Evolutionary conservation across 805 yeast species (phyloP).

Genomic region (Hanseniaspora lachancei): DNA sequence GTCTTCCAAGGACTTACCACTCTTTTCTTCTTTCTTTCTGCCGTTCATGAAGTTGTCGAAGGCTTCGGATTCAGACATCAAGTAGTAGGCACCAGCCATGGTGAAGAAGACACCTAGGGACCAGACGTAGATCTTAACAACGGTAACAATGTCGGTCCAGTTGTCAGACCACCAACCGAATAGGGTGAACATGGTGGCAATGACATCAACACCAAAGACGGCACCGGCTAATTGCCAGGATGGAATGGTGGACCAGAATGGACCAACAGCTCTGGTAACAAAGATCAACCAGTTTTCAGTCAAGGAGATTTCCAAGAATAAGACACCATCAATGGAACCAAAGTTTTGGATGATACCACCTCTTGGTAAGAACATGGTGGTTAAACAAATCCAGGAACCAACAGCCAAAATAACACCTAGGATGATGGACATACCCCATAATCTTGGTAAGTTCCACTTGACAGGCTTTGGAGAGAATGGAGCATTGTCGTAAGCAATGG

Average conservation of each 20-base stretch:
- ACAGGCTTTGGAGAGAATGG: constrained; percentile 88
- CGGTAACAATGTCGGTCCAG: constrained; percentile 92
- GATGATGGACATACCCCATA: constrained; percentile 90
- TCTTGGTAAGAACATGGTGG: constrained; percentile 79
- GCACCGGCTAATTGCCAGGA: constrained; percentile 97
- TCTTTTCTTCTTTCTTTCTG: constrained; percentile 48
- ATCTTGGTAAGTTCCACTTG: constrained; percentile 92
- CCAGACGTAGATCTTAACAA: constrained; percentile 88
- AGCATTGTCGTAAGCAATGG: constrained; percentile 95
- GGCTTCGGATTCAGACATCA: constrained; percentile 69
- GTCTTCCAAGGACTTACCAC: constrained; percentile 63
- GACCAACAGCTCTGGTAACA: constrained; percentile 94
- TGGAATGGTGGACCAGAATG: constrained; percentile 94
- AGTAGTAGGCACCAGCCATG: constrained; percentile 91
- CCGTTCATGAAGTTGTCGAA: constrained; percentile 80
- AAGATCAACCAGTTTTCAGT: constrained; percentile 96
- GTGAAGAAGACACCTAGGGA: constrained; percentile 95
- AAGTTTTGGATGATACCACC: constrained; percentile 95
- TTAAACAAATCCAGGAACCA: constrained; percentile 89
- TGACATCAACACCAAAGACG: constrained; percentile 74
- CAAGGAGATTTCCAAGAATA: constrained; percentile 85
- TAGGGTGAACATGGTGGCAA: constrained; percentile 82
- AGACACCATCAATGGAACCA: constrained; percentile 85
- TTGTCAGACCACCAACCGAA: constrained; percentile 98
- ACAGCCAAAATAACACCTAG: constrained; percentile 77